These are phyloP conservation scores for Phaeosphaeria sp. DNA, from an alignment of 2,329 filamentous ascomycete genomes.

Conservation along the genomic window DNA sequence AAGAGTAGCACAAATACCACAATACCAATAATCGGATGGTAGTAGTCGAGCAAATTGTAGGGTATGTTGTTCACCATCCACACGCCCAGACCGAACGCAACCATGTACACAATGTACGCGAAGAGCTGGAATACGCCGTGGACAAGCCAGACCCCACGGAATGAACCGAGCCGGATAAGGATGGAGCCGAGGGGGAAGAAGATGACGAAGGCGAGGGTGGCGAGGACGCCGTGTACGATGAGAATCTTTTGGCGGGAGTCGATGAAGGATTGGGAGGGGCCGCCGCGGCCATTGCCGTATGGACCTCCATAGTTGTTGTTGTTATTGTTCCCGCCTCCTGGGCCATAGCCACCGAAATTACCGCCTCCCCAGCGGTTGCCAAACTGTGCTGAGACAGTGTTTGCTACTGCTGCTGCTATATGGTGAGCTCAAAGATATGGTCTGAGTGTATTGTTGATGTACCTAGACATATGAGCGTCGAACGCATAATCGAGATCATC, in stretches of 20 bases:
- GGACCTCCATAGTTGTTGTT: constrained; percentile 3
- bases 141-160: constrained; percentile 50
- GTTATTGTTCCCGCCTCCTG: constrained; percentile 8
- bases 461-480: constrained; percentile 21
- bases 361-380: constrained; percentile 4
- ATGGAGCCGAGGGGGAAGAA: constrained; percentile 55
- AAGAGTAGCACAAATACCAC: constrained; percentile 58
- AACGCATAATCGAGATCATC: constrained; percentile 14
- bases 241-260: constrained; percentile 21
- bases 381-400: constrained; percentile 22
- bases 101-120: constrained; percentile 55
- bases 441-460: neutral
- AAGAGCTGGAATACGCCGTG: constrained; percentile 57
- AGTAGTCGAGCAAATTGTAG: constrained; percentile 36
- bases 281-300: constrained; percentile 8
- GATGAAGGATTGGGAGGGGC: constrained; percentile 15
- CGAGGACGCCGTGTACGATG: constrained; percentile 53
- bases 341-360: constrained; percentile 1
- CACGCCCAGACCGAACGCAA: constrained; percentile 59
- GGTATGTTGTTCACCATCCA: constrained; percentile 52
- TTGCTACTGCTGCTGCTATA: constrained; percentile 9
- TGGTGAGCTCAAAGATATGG: constrained; percentile 6
- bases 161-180: constrained; percentile 49
- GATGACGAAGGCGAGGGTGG: constrained; percentile 51
- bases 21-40: constrained; percentile 62